phyloP scores from a whole-genome alignment of 345 rosid species.

The Gossypium turneri region DNA sequence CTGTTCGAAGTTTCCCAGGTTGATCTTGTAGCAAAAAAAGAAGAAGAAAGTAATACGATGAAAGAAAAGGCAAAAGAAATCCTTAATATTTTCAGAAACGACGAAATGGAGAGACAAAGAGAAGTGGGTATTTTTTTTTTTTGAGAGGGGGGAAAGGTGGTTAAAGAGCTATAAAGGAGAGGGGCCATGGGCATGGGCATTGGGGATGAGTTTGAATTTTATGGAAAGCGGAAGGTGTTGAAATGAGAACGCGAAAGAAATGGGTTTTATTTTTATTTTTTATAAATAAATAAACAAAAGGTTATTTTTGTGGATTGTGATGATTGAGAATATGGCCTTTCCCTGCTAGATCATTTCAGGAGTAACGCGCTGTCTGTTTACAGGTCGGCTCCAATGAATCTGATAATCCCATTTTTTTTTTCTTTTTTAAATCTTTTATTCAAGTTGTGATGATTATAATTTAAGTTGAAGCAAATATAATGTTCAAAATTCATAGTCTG shows the following conservation, averaged over 20 bases:
- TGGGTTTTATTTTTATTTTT: not conserved
- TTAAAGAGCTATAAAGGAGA: not conserved
- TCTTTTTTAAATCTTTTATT: too few species aligned
- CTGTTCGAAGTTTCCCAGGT: not conserved
- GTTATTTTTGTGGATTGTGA: too few species aligned
- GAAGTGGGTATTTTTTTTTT: not conserved
- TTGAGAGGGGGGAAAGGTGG: not conserved
- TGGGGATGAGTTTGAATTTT: not conserved
- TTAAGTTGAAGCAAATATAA: too few species aligned
- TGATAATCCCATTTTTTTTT: too few species aligned
- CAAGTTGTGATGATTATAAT: too few species aligned
- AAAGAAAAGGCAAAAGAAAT: not conserved
- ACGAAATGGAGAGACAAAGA: not conserved
- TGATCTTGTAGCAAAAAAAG: not conserved
- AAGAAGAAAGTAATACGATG: not conserved
- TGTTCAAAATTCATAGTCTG: too few species aligned
- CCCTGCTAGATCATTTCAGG: too few species aligned
- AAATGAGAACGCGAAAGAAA: conserved; percentile 35
- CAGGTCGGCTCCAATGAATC: too few species aligned
- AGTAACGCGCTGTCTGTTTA: too few species aligned
- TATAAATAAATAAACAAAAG: too few species aligned
- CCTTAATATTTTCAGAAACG: not conserved
- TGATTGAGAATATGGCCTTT: too few species aligned
- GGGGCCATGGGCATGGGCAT: not conserved
- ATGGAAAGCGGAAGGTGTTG: conserved; percentile 22